Percentiles rank a stretch among this genome's conserved stretches.
Conservation (phyloP, 345 rosid genomes). For the Eutrema japonicum region DNA sequence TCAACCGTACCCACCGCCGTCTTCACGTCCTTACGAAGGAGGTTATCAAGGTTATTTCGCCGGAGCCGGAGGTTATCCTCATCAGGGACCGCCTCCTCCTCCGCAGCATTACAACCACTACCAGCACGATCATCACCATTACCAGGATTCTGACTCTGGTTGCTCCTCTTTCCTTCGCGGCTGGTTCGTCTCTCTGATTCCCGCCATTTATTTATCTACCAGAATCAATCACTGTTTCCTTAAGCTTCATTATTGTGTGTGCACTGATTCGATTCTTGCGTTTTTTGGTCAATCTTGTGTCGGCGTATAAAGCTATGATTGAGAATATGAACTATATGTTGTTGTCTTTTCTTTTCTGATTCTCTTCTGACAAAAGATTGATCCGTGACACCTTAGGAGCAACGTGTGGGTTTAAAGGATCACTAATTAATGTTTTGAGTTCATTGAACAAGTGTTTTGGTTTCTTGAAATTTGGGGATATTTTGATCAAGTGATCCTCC, state of each 20-base stretch:
- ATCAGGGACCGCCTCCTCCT: conserved; percentile 47
- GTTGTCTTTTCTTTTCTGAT: background rate
- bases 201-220: background rate
- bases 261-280: conserved; percentile 10
- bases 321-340: background rate
- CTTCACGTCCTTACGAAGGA: conserved; percentile 57
- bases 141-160: conserved; percentile 54
- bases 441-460: conserved; percentile 27
- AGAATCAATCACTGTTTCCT: background rate
- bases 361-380: conserved; percentile 11
- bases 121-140: conserved; percentile 59
- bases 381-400: conserved; percentile 21
- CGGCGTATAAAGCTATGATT: background rate
- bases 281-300: conserved; percentile 10
- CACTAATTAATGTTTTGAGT: conserved; percentile 1
- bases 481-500: conserved; percentile 4
- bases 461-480: background rate
- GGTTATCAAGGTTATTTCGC: conserved; percentile 78
- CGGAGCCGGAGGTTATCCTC: conserved; percentile 47
- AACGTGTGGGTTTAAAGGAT: conserved; percentile 12
- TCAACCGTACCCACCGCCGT: conserved; percentile 48
- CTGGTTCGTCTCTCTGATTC: conserved; percentile 58
- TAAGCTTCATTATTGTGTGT: background rate
- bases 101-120: conserved; percentile 50
- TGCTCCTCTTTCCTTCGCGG: conserved; percentile 67